Evolutionary conservation across 495 filamentous ascomycete species (phyloP).

Genomic region (Diplogelasinospora grovesii): DNA sequence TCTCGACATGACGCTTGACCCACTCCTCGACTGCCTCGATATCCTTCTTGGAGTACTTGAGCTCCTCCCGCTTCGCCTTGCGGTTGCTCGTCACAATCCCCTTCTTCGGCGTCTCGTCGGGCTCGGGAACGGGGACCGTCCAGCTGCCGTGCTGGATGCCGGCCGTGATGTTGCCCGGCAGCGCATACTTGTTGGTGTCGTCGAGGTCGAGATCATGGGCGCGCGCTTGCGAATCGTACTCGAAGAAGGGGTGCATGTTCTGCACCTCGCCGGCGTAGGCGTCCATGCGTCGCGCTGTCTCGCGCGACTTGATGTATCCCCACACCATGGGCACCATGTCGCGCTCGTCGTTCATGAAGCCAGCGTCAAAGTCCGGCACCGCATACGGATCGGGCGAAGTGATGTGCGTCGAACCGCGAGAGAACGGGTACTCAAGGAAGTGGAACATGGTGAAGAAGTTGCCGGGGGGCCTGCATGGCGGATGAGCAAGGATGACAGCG

Average conservation of each 20-base stretch:
- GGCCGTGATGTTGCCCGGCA: conserved; percentile 64
- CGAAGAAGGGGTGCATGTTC: conserved; percentile 59
- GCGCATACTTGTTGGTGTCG: conserved; percentile 68
- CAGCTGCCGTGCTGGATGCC: conserved; percentile 55
- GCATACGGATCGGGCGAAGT: conserved; percentile 65
- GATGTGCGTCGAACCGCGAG: conserved; percentile 67
- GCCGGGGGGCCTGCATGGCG: too few species aligned
- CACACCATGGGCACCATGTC: conserved; percentile 83
- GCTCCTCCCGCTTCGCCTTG: conserved; percentile 50
- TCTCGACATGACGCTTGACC: conserved; percentile 71
- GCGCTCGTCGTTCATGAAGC: conserved; percentile 79
- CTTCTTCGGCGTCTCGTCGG: conserved; percentile 39
- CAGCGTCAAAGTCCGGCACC: conserved; percentile 70
- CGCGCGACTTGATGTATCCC: conserved; percentile 81
- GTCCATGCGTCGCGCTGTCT: conserved; percentile 72
- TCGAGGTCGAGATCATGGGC: conserved; percentile 67
- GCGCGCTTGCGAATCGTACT: conserved; percentile 58
- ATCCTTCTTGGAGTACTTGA: conserved; percentile 63
- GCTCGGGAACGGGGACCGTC: conserved; percentile 32
- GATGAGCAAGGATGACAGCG: background rate
- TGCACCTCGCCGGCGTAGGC: conserved; percentile 74
- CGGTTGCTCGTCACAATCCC: conserved; percentile 45
- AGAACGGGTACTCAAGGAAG: conserved; percentile 80
- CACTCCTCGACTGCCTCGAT: conserved; percentile 68
- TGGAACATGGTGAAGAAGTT: conserved; percentile 90